Evolutionary conservation across 2,329 filamentous ascomycete genomes (phyloP).

Genomic region (Botrytis aclada): DNA sequence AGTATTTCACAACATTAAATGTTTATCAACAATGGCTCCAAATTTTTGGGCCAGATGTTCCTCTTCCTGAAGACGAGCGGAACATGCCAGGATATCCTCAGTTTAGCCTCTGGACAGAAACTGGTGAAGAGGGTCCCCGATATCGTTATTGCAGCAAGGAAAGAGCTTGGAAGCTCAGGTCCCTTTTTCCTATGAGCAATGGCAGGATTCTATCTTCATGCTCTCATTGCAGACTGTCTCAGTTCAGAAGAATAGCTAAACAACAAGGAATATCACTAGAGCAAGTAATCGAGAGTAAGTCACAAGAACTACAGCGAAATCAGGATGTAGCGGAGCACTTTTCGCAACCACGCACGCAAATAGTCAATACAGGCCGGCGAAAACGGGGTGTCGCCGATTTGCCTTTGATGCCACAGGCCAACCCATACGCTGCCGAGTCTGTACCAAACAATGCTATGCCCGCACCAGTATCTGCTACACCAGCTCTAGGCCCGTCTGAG

Average conservation of each 20-base stretch:
- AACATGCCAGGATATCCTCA: neutral
- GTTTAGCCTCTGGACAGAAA: neutral
- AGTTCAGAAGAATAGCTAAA: neutral
- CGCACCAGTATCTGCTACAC: neutral
- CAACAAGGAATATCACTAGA: neutral
- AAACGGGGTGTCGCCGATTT: neutral
- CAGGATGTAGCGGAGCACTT: neutral
- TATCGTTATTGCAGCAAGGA: neutral
- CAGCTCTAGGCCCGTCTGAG: neutral
- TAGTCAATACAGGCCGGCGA: neutral
- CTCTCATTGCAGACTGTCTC: neutral
- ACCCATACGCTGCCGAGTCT: neutral
- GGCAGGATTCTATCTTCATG: neutral
- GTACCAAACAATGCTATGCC: neutral
- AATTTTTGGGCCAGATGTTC: neutral
- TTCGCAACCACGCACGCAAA: neutral
- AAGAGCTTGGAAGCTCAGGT: neutral
- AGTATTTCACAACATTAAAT: neutral
- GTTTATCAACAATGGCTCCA: neutral
- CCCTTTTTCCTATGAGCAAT: neutral
- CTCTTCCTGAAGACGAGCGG: neutral
- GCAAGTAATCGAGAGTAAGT: neutral
- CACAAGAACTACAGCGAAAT: neutral
- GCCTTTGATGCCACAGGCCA: neutral
- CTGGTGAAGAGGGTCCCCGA: neutral